A percentile compares a stretch with the other conserved stretches of the same genome.
Conservation (phyloP, 345 rosid species). For the Dimocarpus longan region DNA sequence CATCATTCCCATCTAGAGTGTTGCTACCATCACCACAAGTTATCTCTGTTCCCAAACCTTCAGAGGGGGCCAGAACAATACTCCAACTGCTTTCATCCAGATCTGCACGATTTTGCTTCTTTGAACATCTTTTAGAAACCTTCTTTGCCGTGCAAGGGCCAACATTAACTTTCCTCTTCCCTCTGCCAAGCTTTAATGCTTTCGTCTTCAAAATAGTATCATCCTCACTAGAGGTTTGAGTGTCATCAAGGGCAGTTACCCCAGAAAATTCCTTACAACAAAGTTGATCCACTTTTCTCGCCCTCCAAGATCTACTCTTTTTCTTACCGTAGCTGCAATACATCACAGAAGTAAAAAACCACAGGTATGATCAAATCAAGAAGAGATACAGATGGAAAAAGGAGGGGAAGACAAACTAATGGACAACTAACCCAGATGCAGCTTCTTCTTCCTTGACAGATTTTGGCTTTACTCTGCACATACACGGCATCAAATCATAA, state of each 20-base stretch:
- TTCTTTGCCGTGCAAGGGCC: slow-evolving; percentile 6
- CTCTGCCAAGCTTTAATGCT: background rate
- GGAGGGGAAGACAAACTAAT: background rate
- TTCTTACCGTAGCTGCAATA: slow-evolving; percentile 28
- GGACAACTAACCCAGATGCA: slow-evolving; percentile 30
- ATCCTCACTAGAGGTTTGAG: slow-evolving; percentile 2
- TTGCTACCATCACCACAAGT: slow-evolving; percentile 9
- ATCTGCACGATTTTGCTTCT: slow-evolving; percentile 9
- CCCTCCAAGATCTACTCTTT: slow-evolving; percentile 25
- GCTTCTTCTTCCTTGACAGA: slow-evolving; percentile 29
- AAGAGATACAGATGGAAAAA: background rate
- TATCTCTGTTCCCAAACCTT: background rate
- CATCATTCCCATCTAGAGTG: background rate
- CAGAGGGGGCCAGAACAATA: slow-evolving; percentile 8
- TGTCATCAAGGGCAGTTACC: slow-evolving; percentile 14
- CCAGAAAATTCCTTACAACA: slow-evolving; percentile 18
- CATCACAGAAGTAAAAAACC: background rate
- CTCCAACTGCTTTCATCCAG: slow-evolving; percentile 11
- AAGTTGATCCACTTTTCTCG: slow-evolving; percentile 15
- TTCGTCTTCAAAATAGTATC: slow-evolving; percentile 13
- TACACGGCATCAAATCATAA: slow-evolving; percentile 19
- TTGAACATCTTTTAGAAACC: background rate
- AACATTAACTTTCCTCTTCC: slow-evolving; percentile 8
- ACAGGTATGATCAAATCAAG: slow-evolving; percentile 8
- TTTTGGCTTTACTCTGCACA: slow-evolving; percentile 36